These are phyloP conservation scores for Ailanthus altissimus DNA, from an alignment of 345 rosid genomes.

Conservation along the genomic window DNA sequence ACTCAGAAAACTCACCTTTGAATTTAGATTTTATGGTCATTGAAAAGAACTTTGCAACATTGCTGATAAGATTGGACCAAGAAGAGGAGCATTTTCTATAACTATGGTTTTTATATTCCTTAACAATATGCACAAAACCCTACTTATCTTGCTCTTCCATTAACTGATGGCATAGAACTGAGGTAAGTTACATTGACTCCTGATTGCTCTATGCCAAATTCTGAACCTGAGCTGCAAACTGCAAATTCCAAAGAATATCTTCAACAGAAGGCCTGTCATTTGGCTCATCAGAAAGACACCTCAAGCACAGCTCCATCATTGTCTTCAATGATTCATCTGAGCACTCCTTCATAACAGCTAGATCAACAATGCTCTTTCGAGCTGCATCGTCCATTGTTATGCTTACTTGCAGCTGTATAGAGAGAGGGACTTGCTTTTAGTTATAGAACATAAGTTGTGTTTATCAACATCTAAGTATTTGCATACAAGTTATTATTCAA, in stretches of 20 bases:
- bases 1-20: not conserved
- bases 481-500: not conserved
- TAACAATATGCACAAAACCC: not conserved
- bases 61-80: not conserved
- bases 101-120: not conserved
- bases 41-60: not conserved
- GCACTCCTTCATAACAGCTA: conserved; percentile 46
- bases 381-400: conserved; percentile 37
- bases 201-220: conserved; percentile 25
- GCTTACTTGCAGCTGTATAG: conserved; percentile 48
- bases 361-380: conserved; percentile 49
- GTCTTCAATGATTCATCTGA: conserved; percentile 54
- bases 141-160: not conserved
- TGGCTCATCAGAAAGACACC: conserved; percentile 45
- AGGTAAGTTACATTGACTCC: not conserved
- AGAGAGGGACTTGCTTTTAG: not conserved
- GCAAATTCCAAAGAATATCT: conserved; percentile 64
- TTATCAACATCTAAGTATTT: not conserved
- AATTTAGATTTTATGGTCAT: not conserved
- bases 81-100: not conserved
- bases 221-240: conserved; percentile 61
- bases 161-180: not conserved
- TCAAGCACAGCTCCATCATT: conserved; percentile 47
- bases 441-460: not conserved
- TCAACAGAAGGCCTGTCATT: conserved; percentile 53